Evolutionary conservation across 306 rosid species (phyloP), one percentile per base, ranked within the genome.

Genomic region (Trifolium repens): DNA sequence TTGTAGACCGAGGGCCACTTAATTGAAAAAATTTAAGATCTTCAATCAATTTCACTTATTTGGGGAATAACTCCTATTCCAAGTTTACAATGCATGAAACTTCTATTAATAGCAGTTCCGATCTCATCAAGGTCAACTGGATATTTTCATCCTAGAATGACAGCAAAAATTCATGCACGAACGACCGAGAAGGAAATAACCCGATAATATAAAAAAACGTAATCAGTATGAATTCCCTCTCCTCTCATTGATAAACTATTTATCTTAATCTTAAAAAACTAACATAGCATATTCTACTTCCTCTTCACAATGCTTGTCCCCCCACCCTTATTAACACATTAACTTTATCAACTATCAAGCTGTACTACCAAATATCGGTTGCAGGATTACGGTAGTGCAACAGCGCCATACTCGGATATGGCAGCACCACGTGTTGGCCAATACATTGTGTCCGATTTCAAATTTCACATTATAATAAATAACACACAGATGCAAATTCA

Each of bases 231-330:
- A 47, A 46, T 32, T 69, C 74, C 75, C 60, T 43, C 62, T 35
- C 69, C 64, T 58, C 62, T 44, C 71, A 15, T 15, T 13, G 43
- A 44, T 30, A 16, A 62, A 39, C 80, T 44, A 67, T 70, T 69
- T 46, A 37, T 34, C 43, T 73, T 3, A 55, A 50, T 12, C 42
- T 15, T 10, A 27, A 32, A 54, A 68, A 68, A 68, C 54, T 19
- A 66, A 19, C 17, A 75, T 49, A 43, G 12, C 79, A 76, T 42
- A 67, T 59, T 59, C 50, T 67, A 59, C 58, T 26, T 74, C 57
- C 60, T 46, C 60, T 62, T 62, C 5, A 32, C 27, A 63, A 50
- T 16, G 46, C 15, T 17, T 42, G 46, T 43, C 8, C 59, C 49
- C 49, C n/a, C 22, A 37, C 34, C 12, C 58, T 52, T 39, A 71